These are phyloP conservation scores for Coemansia sp. DNA, from an alignment of 192 early-diverging fungal genomes.

Conservation along the genomic window DNA sequence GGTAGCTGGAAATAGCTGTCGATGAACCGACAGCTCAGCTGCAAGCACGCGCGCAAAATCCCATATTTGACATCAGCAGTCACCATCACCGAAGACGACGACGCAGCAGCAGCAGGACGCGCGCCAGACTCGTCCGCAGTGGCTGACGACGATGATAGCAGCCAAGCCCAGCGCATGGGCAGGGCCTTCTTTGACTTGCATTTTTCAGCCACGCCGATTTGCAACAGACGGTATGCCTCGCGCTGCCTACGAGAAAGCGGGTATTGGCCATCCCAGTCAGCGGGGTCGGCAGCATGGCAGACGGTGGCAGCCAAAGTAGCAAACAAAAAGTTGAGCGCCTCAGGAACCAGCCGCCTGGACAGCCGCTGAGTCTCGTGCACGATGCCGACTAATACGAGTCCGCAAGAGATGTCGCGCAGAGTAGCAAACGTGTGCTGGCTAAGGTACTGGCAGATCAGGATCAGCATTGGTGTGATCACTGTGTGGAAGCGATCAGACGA, in stretches of 20 bases:
- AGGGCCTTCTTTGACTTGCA: constrained; percentile 4
- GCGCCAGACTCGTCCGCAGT: neutral
- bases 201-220: constrained; percentile 10
- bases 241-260: constrained; percentile 39
- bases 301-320: constrained; percentile 38
- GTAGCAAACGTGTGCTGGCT: constrained; percentile 63
- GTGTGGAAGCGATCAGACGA: constrained; percentile 91
- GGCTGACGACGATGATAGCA: constrained; percentile 3
- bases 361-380: constrained; percentile 67
- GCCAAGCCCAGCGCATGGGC: constrained; percentile 39
- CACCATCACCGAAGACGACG: neutral
- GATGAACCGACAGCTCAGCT: constrained; percentile 22
- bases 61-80: constrained; percentile 25
- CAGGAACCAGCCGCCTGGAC: constrained; percentile 76
- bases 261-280: constrained; percentile 33
- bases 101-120: neutral
- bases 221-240: constrained; percentile 22
- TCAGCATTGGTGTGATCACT: constrained; percentile 81
- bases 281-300: constrained; percentile 13
- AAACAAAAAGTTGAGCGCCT: constrained; percentile 67
- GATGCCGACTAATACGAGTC: constrained; percentile 77
- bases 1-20: constrained; percentile 63
- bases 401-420: constrained; percentile 67
- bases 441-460: constrained; percentile 81
- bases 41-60: constrained; percentile 27